Evolutionary conservation across 352 stramenopile genomes (phyloP), one percentile per base, ranked within the genome.

Genomic region (Phytophthora sansomeana): DNA sequence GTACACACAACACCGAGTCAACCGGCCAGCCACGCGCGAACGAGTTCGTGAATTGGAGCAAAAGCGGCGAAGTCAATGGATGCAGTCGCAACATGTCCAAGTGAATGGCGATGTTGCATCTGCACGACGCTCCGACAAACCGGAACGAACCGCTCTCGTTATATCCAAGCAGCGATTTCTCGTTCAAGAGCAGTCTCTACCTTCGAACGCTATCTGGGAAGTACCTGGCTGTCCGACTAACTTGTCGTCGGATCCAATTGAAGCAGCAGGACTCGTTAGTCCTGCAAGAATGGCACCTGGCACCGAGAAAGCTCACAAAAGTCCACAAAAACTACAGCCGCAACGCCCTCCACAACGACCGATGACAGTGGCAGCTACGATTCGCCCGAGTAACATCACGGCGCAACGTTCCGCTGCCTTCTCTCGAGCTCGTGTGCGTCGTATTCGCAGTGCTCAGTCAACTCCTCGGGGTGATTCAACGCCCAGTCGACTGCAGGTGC

Each of bases 1-100:
- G 35, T 71, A 73, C 41, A 65, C 62, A 6, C 58, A 69, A 9
- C 53, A 69, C 36, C 58, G 60, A 9, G 49, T 55, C 17, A 35
- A 13, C 11, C 50, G 58, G 26, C 24, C 53, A 13, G 38, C 41
- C 3, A 67, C 63, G 6, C 28, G 24, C 16, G 28, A 58, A 6
- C 48, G 43, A 30, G 21, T 74, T 3, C 28, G 39, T 9, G 48
- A 72, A 10, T 38, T 79, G 6, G 49, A 76, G 24, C 19, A 53
- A 9, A 51, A 53, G 13, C 60, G 74, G 19, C 68, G 76, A 10
- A 64, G 42, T 0, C 49, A 85, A 17, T 89, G 80, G 80, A 62
- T 87, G 41, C 36, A 74, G 16, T 89, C 78, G 1, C 41, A 73
- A 8, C 58, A 81, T 5, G 55, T 83, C 10, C 70, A 73, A 19